phyloP scores from a whole-genome alignment of 2,329 filamentous ascomycete genomes.

The Penicillium janthinellum region DNA sequence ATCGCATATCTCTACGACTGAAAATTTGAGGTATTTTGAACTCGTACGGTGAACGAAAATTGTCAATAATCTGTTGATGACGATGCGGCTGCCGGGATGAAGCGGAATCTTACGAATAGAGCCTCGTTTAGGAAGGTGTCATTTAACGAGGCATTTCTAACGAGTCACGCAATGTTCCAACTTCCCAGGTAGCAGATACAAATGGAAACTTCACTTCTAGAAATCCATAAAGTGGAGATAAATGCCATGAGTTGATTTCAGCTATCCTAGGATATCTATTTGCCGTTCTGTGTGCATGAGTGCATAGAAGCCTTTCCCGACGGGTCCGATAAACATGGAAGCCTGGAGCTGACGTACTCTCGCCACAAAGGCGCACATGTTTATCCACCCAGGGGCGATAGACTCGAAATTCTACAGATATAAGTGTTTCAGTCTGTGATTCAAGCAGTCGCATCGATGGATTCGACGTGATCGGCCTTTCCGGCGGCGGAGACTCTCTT shows the following conservation, averaged over 20 bases:
- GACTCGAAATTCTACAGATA: too few species aligned
- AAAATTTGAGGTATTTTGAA: too few species aligned
- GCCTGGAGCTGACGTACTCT: not conserved
- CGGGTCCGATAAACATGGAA: too few species aligned
- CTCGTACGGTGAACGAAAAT: not conserved
- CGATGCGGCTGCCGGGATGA: not conserved
- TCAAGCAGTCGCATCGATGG: constrained; percentile 1
- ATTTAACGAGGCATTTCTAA: not conserved
- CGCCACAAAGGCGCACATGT: not conserved
- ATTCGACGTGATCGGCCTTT: constrained; percentile 25
- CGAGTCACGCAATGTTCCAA: not conserved
- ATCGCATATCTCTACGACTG: too few species aligned
- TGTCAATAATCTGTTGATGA: not conserved
- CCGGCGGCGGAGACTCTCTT: constrained; percentile 30
- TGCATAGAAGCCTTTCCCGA: not conserved
- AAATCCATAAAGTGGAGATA: not conserved
- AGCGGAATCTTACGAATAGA: not conserved
- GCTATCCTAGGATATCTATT: not conserved
- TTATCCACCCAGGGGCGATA: not conserved
- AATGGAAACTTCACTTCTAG: not conserved
- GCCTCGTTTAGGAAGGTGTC: not conserved
- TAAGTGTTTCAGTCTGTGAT: not conserved
- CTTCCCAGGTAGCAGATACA: too few species aligned
- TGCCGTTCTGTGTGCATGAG: too few species aligned
- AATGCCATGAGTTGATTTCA: not conserved